Conservation (phyloP, 2,329 filamentous ascomycete species). For the Fragosphaeria purpurea region DNA sequence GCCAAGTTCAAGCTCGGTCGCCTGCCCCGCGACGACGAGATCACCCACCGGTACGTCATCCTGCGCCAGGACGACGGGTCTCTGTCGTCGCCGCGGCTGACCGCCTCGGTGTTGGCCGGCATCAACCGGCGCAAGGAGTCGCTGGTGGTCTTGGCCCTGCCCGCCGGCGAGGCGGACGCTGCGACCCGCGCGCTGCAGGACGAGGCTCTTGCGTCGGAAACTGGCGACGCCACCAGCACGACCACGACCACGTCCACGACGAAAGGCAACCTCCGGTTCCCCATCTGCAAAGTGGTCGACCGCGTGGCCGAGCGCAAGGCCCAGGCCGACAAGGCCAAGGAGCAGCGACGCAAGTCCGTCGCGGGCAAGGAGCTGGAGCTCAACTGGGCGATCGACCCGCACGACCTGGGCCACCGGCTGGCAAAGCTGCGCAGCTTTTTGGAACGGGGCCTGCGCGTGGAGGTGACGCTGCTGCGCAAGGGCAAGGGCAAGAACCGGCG, state of each 20-base stretch:
- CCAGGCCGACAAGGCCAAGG: constrained; percentile 32
- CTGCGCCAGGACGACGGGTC: constrained; percentile 25
- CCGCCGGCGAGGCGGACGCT: constrained; percentile 10
- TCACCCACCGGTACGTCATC: constrained; percentile 25
- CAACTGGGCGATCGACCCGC: constrained; percentile 72
- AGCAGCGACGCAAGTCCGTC: constrained; percentile 26
- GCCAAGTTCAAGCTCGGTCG: constrained; percentile 13
- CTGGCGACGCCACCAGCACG: not conserved
- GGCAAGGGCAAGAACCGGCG: constrained; percentile 53
- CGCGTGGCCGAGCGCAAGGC: constrained; percentile 39
- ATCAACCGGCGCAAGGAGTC: constrained; percentile 25
- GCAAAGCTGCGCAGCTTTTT: constrained; percentile 60
- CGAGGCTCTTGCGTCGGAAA: constrained; percentile 5
- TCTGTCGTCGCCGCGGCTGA: constrained; percentile 29
- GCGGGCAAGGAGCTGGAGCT: constrained; percentile 71
- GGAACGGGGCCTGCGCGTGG: constrained; percentile 63
- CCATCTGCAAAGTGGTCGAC: constrained; percentile 63
- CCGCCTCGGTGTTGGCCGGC: constrained; percentile 29
- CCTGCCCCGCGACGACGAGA: constrained; percentile 34
- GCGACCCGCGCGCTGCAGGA: not conserved
- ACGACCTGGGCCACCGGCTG: constrained; percentile 67
- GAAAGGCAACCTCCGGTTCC: constrained; percentile 23
- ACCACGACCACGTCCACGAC: constrained; percentile 6
- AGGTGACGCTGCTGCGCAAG: constrained; percentile 56
- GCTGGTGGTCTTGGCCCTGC: constrained; percentile 33